Conservation (phyloP, 2,329 filamentous ascomycete genomes). For the Fusarium chaquense region DNA sequence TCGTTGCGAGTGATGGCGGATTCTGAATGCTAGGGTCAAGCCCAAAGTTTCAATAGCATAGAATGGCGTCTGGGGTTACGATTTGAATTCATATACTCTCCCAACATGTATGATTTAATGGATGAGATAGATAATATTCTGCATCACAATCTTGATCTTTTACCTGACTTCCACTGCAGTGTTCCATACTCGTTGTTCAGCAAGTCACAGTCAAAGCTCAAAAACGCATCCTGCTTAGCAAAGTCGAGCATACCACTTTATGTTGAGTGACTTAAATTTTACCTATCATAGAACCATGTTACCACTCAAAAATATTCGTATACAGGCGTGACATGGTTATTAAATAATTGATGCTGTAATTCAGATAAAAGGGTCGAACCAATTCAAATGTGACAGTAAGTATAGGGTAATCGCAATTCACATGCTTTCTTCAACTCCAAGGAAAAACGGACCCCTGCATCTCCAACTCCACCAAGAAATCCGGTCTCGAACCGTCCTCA, state of each 20-base stretch:
- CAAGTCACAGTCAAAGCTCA: too few species aligned
- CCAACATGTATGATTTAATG: slow-evolving; percentile 23
- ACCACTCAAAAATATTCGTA: too few species aligned
- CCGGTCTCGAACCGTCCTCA: slow-evolving; percentile 50
- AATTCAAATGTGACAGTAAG: not conserved
- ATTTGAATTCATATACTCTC: slow-evolving; percentile 15
- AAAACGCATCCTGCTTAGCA: too few species aligned
- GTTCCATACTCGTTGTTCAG: too few species aligned
- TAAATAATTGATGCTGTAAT: not conserved
- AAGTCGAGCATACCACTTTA: too few species aligned
- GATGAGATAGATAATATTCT: slow-evolving; percentile 8
- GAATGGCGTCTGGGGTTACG: slow-evolving; percentile 21
- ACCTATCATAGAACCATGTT: too few species aligned
- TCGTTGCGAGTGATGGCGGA: not conserved
- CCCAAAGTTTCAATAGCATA: slow-evolving; percentile 4
- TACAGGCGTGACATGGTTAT: not conserved
- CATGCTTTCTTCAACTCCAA: slow-evolving; percentile 34
- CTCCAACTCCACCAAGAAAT: slow-evolving; percentile 30
- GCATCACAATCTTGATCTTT: not conserved
- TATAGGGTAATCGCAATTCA: slow-evolving; percentile 31
- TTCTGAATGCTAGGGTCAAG: not conserved
- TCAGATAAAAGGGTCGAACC: not conserved
- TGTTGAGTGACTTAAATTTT: too few species aligned
- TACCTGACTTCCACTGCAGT: not conserved
- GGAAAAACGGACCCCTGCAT: slow-evolving; percentile 28